Percentiles rank a stretch among this genome's conserved stretches.
Evolutionary conservation across 1,139 yeast genomes (phyloP).

Genomic region (Yamadazyma sp.): DNA sequence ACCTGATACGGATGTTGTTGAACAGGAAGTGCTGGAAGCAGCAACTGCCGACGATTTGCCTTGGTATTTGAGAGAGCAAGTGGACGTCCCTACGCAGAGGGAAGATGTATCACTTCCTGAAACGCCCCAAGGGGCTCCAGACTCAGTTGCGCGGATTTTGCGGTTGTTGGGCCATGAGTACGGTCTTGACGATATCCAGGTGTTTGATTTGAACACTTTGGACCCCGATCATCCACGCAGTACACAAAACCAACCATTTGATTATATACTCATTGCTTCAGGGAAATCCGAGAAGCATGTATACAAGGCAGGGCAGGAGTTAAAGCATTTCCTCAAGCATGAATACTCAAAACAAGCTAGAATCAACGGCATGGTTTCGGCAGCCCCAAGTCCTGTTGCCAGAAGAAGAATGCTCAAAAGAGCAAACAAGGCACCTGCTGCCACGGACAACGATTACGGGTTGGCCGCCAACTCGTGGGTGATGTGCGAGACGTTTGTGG

Average conservation of each 20-base stretch:
- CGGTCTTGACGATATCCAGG: conserved; percentile 60
- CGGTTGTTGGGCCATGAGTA: conserved; percentile 53
- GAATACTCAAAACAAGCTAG: conserved; percentile 38
- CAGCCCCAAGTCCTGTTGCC: conserved; percentile 55
- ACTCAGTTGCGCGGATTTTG: conserved; percentile 44
- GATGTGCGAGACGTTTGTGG: conserved; percentile 57
- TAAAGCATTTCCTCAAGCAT: conserved; percentile 42
- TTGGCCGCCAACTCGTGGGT: conserved; percentile 73
- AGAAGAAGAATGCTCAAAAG: conserved; percentile 63
- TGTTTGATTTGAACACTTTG: conserved; percentile 50
- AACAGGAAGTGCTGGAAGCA: not conserved
- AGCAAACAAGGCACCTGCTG: conserved; percentile 54
- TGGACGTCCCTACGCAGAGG: conserved; percentile 15
- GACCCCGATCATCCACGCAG: conserved; percentile 44
- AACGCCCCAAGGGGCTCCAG: conserved; percentile 61
- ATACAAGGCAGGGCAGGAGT: conserved; percentile 65
- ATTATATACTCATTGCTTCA: conserved; percentile 65
- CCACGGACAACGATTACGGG: conserved; percentile 60
- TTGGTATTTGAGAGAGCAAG: conserved; percentile 61
- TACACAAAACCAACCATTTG: conserved; percentile 30
- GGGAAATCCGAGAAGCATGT: conserved; percentile 81
- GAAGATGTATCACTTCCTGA: conserved; percentile 37
- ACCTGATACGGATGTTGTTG: not conserved
- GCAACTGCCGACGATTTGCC: conserved; percentile 33
- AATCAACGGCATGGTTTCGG: conserved; percentile 72